Base-by-base conservation (phyloP, 768 basidiomycete species). In the Boletus rubropictus region DNA sequence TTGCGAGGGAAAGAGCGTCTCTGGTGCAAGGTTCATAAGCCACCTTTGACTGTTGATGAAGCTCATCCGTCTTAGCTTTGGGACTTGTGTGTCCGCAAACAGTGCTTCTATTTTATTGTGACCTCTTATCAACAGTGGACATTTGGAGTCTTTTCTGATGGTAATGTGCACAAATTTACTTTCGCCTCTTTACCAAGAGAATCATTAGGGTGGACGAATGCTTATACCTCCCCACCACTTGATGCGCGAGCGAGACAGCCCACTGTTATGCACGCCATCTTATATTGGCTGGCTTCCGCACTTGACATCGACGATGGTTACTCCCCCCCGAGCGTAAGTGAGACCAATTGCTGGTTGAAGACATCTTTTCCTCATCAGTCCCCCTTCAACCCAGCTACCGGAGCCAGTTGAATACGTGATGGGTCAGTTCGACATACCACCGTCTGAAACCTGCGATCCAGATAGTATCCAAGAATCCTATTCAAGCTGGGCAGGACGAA, bases 81-180 rank as follows among this genome's bases (percentile, higher is more conserved):
- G 77, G 81, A 83, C 57, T 54, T 68, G 17, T 83, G 81, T 61
- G 73, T 72, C 37, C 58, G 64, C 33, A 68, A 66, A 50, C 67
- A 72, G 21, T 72, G 73, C 4, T 75, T 69, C 24, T 80, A 75
- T 70, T 83, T 82, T 43, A 72, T 81, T 14, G 56, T 83, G 42
- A 81, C 80, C 6, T 77, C 76, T 4, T 83, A 81, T 56, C 71
- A 74, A 38, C 71, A 77, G 14, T 83, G 81, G 81, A 67, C 76
- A 6, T 82, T 82, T 54, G 81, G 81, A 5, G 72, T 67, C 18
- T 82, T 82, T 57, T 78, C 79, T n/a, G 60, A 64, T 57, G 77
- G 81, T 80, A 59, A 54, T 37, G 34, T 47, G 32, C 33, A 11
- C 20, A 8, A 35, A 27, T 29, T 10, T 28, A 17, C 39, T 12